phyloP scores from a whole-genome alignment of 208 protist species.

The Leishmania guyanensis region DNA sequence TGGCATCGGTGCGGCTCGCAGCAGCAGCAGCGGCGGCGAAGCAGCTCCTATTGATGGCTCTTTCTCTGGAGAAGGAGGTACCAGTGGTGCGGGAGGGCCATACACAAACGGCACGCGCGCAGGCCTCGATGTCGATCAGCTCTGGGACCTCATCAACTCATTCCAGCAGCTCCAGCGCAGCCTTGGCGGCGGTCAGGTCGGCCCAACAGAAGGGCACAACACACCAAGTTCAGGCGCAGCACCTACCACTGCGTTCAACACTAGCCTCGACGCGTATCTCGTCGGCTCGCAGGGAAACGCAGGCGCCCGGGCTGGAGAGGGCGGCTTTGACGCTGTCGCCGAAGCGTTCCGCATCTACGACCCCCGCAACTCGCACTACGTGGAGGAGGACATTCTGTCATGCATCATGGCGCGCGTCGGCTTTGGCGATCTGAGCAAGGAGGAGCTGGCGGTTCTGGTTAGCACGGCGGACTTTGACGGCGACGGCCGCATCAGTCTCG shows the following conservation, averaged over 20 bases:
- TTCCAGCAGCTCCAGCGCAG: slow-evolving; percentile 50
- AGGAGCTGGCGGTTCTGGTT: slow-evolving; percentile 89
- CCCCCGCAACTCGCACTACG: slow-evolving; percentile 76
- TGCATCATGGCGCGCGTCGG: slow-evolving; percentile 89
- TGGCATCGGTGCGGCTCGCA: background rate
- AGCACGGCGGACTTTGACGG: slow-evolving; percentile 93
- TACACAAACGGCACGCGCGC: slow-evolving; percentile 6
- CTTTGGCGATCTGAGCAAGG: slow-evolving; percentile 79
- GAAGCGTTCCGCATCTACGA: slow-evolving; percentile 94
- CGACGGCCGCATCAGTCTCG: slow-evolving; percentile 91
- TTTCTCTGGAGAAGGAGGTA: background rate
- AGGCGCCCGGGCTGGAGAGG: background rate
- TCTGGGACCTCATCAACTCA: slow-evolving; percentile 88
- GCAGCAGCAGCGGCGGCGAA: background rate
- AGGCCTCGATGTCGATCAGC: slow-evolving; percentile 80
- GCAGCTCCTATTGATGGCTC: background rate
- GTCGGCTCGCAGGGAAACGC: background rate
- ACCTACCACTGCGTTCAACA: slow-evolving; percentile 12
- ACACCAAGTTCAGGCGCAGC: background rate
- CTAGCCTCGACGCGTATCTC: slow-evolving; percentile 16
- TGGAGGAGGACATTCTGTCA: slow-evolving; percentile 80
- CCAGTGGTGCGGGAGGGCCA: background rate
- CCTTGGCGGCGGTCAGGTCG: background rate
- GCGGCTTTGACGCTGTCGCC: slow-evolving; percentile 73
- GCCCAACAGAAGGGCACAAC: background rate